A percentile compares a stretch with the other conserved stretches of the same genome.
These are phyloP conservation scores for Apiospora hydei DNA, from an alignment of 2,329 filamentous ascomycete species.

Conservation along the genomic window DNA sequence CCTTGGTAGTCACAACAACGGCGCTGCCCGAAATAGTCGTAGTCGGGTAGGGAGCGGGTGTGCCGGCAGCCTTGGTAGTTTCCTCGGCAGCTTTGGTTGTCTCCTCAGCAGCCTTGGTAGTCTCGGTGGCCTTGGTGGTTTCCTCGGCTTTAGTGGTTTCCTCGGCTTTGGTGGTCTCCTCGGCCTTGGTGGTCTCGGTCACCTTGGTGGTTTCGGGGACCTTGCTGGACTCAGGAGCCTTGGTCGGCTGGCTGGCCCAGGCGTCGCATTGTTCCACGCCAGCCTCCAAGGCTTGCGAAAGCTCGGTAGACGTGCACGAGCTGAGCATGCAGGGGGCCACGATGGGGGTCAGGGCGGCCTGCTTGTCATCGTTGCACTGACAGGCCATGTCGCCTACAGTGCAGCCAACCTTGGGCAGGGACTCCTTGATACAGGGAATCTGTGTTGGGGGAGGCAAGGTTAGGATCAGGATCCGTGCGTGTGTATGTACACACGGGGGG, in stretches of 20 bases:
- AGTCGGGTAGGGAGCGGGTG: neutral
- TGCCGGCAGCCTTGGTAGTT: neutral
- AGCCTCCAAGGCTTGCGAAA: neutral
- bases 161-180: neutral
- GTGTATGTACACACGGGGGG: neutral
- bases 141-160: neutral
- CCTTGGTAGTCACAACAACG: neutral
- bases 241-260: conserved; percentile 12
- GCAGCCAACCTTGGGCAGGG: conserved; percentile 9
- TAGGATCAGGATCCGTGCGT: neutral
- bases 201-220: neutral
- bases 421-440: conserved; percentile 16
- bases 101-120: neutral
- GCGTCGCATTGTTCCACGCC: conserved; percentile 6
- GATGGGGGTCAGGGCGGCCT: conserved; percentile 16
- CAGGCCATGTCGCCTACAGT: conserved; percentile 12
- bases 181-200: neutral
- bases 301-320: neutral
- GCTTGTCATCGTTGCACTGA: conserved; percentile 15
- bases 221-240: neutral
- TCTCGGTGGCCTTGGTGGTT: neutral
- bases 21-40: neutral
- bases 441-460: neutral
- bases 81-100: neutral
- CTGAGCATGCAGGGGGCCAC: conserved; percentile 13